Evolutionary conservation across 768 basidiomycete species (phyloP).

Genomic region (Cantharellus anzutake): DNA sequence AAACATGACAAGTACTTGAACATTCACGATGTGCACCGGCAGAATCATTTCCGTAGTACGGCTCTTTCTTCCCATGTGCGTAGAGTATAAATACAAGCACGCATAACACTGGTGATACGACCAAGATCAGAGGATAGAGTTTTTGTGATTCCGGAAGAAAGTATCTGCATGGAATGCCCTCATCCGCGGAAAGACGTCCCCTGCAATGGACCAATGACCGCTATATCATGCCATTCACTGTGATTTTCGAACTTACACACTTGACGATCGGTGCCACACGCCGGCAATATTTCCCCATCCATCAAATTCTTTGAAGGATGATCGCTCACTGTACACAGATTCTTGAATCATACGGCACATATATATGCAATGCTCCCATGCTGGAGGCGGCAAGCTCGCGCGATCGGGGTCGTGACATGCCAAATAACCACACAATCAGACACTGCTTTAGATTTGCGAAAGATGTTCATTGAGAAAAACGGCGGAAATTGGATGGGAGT

Average conservation of each 20-base stretch:
- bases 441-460: constrained; percentile 55
- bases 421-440: constrained; percentile 73
- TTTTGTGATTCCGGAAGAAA: too few species aligned
- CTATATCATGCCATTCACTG: too few species aligned
- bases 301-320: neutral
- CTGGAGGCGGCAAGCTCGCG: constrained; percentile 47
- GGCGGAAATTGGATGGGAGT: neutral
- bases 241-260: neutral
- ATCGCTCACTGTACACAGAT: neutral
- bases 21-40: neutral
- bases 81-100: too few species aligned
- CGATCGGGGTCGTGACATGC: constrained; percentile 68
- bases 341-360: neutral
- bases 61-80: neutral
- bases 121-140: neutral
- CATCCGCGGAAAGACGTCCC: neutral
- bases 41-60: neutral
- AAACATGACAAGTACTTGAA: too few species aligned
- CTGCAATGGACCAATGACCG: neutral
- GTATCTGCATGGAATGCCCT: neutral
- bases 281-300: neutral
- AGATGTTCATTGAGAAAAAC: too few species aligned
- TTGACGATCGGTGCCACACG: neutral
- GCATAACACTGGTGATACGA: neutral
- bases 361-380: constrained; percentile 31